phyloP scores from a whole-genome alignment of 495 filamentous ascomycete genomes.

The Daldinia bambusicola region DNA sequence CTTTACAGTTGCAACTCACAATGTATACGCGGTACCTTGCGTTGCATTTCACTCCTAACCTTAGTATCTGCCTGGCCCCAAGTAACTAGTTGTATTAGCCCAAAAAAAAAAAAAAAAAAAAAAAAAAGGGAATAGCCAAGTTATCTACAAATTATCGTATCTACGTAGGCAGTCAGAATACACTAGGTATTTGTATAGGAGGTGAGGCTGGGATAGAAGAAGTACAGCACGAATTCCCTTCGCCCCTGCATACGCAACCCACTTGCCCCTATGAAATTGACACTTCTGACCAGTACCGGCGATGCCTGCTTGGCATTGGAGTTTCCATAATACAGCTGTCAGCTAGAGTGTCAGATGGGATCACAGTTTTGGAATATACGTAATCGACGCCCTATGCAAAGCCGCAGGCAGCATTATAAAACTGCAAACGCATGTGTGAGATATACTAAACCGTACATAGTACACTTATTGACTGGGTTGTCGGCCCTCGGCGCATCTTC shows the following conservation, averaged over 20 bases:
- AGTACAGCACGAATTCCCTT: slow-evolving; percentile 33
- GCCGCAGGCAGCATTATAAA: slow-evolving; percentile 6
- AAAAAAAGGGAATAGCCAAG: not conserved
- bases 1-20: not conserved
- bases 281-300: slow-evolving; percentile 35
- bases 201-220: slow-evolving; percentile 13
- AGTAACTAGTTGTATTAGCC: no score
- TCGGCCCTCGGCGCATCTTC: slow-evolving; percentile 1
- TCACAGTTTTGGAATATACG: slow-evolving; percentile 27
- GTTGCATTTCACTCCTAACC: not conserved
- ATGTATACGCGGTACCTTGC: not conserved
- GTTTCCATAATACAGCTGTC: slow-evolving; percentile 20
- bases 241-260: slow-evolving; percentile 50
- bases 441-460: no score
- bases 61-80: not conserved
- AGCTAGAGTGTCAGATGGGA: slow-evolving; percentile 7
- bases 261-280: slow-evolving; percentile 43
- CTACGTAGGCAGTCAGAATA: not conserved
- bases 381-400: slow-evolving; percentile 27
- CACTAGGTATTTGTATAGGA: no score
- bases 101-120: no score
- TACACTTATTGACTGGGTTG: not conserved
- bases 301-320: slow-evolving; percentile 51
- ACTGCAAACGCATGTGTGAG: slow-evolving; percentile 2
- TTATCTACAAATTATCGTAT: not conserved